Percentiles rank a stretch among this genome's conserved stretches.
These are phyloP conservation scores for Suillus ampliporus DNA, from an alignment of 768 basidiomycete genomes.

Conservation along the genomic window DNA sequence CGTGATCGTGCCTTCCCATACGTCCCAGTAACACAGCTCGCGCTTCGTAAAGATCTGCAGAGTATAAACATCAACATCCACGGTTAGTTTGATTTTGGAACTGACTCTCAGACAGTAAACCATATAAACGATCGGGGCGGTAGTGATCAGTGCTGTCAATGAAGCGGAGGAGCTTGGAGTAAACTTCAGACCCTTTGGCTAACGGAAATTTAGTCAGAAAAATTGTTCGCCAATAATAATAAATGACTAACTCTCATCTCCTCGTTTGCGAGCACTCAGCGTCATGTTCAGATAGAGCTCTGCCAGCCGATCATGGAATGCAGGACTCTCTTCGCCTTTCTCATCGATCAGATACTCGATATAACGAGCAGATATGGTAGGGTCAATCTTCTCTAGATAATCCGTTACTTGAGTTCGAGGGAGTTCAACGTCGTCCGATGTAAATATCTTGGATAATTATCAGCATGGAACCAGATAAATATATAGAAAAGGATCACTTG, in stretches of 20 bases:
- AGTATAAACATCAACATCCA: not conserved
- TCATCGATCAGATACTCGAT: conserved; percentile 85
- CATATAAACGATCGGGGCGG: conserved; percentile 80
- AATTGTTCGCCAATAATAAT: conserved; percentile 1
- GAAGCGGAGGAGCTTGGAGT: conserved; percentile 78
- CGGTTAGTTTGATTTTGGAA: not conserved
- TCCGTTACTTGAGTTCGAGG: conserved; percentile 77
- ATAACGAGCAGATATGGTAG: conserved; percentile 73
- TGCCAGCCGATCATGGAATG: conserved; percentile 88
- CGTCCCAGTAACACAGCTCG: conserved; percentile 91
- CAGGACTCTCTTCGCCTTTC: conserved; percentile 64
- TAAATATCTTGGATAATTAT: conserved; percentile 73
- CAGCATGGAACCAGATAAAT: not conserved
- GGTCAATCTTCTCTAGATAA: conserved; percentile 77
- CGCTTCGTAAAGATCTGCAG: conserved; percentile 83
- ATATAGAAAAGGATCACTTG: conserved; percentile 52
- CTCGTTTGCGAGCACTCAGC: conserved; percentile 57
- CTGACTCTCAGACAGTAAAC: conserved; percentile 81
- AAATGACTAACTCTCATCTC: conserved; percentile 57
- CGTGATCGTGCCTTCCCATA: conserved; percentile 89
- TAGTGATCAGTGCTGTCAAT: conserved; percentile 74
- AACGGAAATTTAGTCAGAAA: conserved; percentile 11
- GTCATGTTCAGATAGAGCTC: conserved; percentile 85
- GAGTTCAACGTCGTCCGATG: conserved; percentile 91
- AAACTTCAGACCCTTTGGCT: conserved; percentile 58